Evolutionary conservation across 441 rosid genomes (phyloP).

Genomic region (Jatropha podagrica): DNA sequence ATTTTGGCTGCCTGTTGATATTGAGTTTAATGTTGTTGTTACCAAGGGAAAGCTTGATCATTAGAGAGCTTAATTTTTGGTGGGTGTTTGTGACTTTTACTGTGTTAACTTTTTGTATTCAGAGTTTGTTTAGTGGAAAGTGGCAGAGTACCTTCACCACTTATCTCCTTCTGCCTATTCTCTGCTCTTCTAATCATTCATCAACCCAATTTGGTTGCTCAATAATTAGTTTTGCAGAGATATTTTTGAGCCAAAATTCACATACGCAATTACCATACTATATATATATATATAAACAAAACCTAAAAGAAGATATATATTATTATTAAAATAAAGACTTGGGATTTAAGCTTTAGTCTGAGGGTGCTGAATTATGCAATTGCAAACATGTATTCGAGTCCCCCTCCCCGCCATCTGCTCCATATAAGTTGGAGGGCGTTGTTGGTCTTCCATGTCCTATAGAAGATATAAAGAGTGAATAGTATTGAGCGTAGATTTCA

Average conservation of each 20-base stretch:
- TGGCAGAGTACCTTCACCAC: constrained; percentile 5
- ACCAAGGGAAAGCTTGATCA: background rate
- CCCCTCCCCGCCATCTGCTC: too few species aligned
- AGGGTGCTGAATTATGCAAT: too few species aligned
- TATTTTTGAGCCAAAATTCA: constrained; percentile 2
- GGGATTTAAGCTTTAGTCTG: too few species aligned
- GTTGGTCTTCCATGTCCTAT: too few species aligned
- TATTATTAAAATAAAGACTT: too few species aligned
- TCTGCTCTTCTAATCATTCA: constrained; percentile 10
- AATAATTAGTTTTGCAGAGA: constrained; percentile 9
- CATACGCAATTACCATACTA: background rate
- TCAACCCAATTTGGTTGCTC: background rate
- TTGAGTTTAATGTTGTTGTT: background rate
- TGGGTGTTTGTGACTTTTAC: background rate
- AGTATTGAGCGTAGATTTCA: too few species aligned
- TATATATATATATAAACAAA: too few species aligned
- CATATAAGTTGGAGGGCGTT: too few species aligned
- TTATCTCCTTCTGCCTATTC: constrained; percentile 5
- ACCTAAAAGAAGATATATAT: too few species aligned
- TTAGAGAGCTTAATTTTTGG: background rate
- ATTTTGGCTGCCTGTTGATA: too few species aligned
- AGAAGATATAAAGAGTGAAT: too few species aligned
- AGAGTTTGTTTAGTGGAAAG: background rate
- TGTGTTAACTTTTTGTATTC: background rate
- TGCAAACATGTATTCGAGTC: too few species aligned